Conservation (phyloP, 75 land plant genomes). For the Selaginella tamariscina region DNA sequence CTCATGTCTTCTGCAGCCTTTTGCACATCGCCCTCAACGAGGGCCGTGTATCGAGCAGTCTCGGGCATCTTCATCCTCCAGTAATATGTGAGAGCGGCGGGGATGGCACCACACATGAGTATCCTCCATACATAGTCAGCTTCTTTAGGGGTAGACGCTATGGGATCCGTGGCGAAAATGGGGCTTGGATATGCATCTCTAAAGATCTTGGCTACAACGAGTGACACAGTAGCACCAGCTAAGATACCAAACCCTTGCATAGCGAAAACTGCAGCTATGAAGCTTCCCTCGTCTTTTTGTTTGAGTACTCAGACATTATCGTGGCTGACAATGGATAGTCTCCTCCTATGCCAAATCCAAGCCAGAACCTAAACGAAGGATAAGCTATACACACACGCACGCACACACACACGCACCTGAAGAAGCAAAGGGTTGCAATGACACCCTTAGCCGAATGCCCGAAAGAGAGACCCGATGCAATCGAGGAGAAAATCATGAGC, state of each 20-base stretch:
- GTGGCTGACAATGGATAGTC: conserved; percentile 34
- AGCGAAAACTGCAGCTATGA: too few species aligned
- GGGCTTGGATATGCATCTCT: conserved; percentile 14
- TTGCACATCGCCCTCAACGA: conserved; percentile 32
- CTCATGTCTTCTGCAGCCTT: conserved; percentile 39
- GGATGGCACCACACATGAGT: conserved; percentile 52
- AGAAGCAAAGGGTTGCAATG: conserved; percentile 39
- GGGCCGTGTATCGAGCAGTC: conserved; percentile 52
- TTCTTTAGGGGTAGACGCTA: too few species aligned
- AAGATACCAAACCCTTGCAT: conserved; percentile 28
- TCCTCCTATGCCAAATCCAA: too few species aligned
- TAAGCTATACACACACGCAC: too few species aligned
- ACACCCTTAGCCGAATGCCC: conserved; percentile 39
- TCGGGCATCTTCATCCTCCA: conserved; percentile 81
- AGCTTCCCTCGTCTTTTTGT: conserved; percentile 27
- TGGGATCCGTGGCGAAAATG: too few species aligned
- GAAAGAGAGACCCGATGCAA: conserved; percentile 24
- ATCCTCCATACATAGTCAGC: conserved; percentile 66
- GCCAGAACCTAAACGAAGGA: too few species aligned
- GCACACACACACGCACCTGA: too few species aligned
- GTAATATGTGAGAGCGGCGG: conserved; percentile 50
- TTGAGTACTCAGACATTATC: conserved; percentile 32
- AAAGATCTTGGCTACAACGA: conserved; percentile 25
- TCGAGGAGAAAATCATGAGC: conserved; percentile 18
- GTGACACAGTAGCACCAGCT: conserved; percentile 29